Base-by-base conservation (phyloP, 148 eudicot species). In the Dysphania ambrosioides region DNA sequence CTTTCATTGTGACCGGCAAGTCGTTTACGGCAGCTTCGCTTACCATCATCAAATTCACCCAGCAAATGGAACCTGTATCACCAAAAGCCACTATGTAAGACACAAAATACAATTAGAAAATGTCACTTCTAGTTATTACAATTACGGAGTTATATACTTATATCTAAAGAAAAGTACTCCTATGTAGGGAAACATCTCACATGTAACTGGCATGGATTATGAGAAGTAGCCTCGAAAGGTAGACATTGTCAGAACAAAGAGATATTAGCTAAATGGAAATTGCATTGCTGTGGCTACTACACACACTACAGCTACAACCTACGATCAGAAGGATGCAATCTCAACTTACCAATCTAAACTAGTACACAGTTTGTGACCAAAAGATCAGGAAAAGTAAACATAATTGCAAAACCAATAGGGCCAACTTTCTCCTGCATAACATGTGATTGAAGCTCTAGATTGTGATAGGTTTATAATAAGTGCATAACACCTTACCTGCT, bases 1-100 rank as follows among this genome's bases (percentile, higher is more conserved):
- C 98, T 87, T 80, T 91, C 88, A 72, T 94, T 94, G 72, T 94
- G 98, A 34, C 91, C 92, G 26, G 97, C 96, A 68, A 94, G 96
- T 44, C 98, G 92, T 78, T 87, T 91, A 66, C 97, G 93, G 73
- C 98, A 94, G 73, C 98, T 94, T 63, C 97, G 91, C 75, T 94
- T 94, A 26, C 88, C 96, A 77, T 91, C 93, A 83, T 94, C 98
- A 75, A 94, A 94, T 78, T 91, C 93, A 71, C 80, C 85, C 78
- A 94, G 78, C 79, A 87, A 76, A 74, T 94, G 98, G 66, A 91
- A 94, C 92, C 98, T 94, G 87, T 41, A 73, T 65, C 66, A 56
- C 64, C 47, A 84, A 47, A 31, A 76, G 40, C 71, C 12, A 35
- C 21, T 21, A 36, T 64, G 23, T 13, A 35, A 71, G 26, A 71